Base-by-base conservation (phyloP, 768 basidiomycete species). In the Leccinum variicolor region DNA sequence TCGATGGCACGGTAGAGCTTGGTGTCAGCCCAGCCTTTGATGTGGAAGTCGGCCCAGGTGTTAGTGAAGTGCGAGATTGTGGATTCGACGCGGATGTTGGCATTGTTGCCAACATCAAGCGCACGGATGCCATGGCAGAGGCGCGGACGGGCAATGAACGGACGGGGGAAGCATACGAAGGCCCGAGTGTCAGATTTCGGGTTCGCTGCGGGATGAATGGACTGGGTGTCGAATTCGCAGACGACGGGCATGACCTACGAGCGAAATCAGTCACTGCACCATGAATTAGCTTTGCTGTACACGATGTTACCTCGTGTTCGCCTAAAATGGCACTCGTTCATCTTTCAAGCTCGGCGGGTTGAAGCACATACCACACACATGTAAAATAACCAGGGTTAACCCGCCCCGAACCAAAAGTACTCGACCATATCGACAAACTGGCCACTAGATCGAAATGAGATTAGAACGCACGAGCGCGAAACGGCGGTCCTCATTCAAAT, bases 101-200 rank as follows among this genome's bases (percentile, higher is more conserved):
- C 54, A 0, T n/a, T 29, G 23, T 39, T 33, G n/a, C 1, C 8
- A 11, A 64, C 23, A 7, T 67, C 65, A 3, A 66, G 36, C 6
- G 0, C 0, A 25, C 57, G 57, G 23, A 66, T 7, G 6, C 65
- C 65, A 4, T 67, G 62, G 3, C 62, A 14, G 34, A 66, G 39
- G 31, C 65, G 62, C 7, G 65, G 65, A 43, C n/a, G 62, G 17
- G 62, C 51, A 19, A 64, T 34, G 19, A 66, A 49, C 7, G 19
- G 51, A 50, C 47, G 57, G 31, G 65, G 57, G 36, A 66, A 66
- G 13, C 8, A 50, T 19, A 65, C 6, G 14, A 28, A 57, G 9
- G 36, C 53, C 1, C 21, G 15, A 25, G 59, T 66, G 49, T 66
- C 62, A 14, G 21, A 10, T 11, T 25, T 43, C 13, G 63, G 56